Conservation (phyloP, 257 asterid genomes). For the Solanum pimpinellifolium region DNA sequence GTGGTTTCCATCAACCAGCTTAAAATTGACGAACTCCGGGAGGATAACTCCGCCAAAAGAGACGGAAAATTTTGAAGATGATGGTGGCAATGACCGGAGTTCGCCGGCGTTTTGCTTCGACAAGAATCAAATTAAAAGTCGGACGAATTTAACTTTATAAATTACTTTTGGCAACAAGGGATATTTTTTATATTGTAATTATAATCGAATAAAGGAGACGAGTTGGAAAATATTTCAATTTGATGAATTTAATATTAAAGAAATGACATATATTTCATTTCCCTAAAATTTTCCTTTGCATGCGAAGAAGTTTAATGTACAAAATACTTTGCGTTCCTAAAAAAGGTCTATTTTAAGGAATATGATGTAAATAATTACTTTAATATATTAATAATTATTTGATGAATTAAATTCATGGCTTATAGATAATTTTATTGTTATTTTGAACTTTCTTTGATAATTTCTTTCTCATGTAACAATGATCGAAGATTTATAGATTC, state of each 20-base stretch:
- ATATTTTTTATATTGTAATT: background rate
- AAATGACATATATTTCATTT: background rate
- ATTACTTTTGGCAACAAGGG: background rate
- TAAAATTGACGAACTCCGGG: background rate
- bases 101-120: background rate
- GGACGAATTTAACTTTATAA: background rate
- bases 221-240: background rate
- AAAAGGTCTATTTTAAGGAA: no score
- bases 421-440: no score
- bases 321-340: no score
- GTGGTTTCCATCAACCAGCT: conserved; percentile 16
- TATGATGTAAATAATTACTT: no score
- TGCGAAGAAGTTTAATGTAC: background rate
- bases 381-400: no score
- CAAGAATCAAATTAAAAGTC: background rate
- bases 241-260: background rate
- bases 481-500: no score
- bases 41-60: background rate
- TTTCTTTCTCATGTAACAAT: no score
- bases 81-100: background rate
- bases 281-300: background rate
- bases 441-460: no score
- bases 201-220: background rate
- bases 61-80: background rate
- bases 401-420: background rate